These are phyloP conservation scores for Ophidiomyces ophidiicola DNA, from an alignment of 2,329 filamentous ascomycete species.

Conservation along the genomic window DNA sequence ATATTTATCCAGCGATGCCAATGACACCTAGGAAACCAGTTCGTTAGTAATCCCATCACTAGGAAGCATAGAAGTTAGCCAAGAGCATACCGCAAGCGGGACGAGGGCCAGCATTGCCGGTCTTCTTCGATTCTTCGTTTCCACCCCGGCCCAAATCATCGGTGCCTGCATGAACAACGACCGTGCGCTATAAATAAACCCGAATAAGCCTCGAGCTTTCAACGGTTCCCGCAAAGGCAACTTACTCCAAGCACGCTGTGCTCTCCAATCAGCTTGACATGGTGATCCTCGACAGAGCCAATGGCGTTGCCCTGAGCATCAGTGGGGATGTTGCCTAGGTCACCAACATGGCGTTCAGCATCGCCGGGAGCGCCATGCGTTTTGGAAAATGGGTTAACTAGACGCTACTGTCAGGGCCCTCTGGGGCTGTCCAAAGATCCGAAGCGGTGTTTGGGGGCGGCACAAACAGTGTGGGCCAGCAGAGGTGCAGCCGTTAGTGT, in stretches of 20 bases:
- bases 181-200: constrained; percentile 55
- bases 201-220: neutral
- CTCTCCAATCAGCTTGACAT: constrained; percentile 90
- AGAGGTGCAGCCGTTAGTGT: constrained; percentile 99
- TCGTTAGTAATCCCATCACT: neutral
- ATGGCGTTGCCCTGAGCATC: constrained; percentile 83
- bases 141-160: constrained; percentile 91
- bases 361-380: constrained; percentile 79
- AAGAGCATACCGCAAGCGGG: constrained; percentile 77
- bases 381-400: constrained; percentile 93
- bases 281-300: constrained; percentile 65
- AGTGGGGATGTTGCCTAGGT: constrained; percentile 94
- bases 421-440: neutral
- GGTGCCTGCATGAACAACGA: constrained; percentile 88
- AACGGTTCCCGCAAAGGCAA: constrained; percentile 11
- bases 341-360: constrained; percentile 82
- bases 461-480: constrained; percentile 90
- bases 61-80: neutral
- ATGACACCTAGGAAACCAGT: constrained; percentile 54
- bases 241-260: constrained; percentile 85
- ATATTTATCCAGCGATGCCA: constrained; percentile 64
- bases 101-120: constrained; percentile 83
- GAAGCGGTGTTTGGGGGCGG: neutral
- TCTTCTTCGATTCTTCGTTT: constrained; percentile 94
- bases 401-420: neutral